Evolutionary conservation across 306 rosid species (phyloP).

Genomic region (Albizia julibrissin): DNA sequence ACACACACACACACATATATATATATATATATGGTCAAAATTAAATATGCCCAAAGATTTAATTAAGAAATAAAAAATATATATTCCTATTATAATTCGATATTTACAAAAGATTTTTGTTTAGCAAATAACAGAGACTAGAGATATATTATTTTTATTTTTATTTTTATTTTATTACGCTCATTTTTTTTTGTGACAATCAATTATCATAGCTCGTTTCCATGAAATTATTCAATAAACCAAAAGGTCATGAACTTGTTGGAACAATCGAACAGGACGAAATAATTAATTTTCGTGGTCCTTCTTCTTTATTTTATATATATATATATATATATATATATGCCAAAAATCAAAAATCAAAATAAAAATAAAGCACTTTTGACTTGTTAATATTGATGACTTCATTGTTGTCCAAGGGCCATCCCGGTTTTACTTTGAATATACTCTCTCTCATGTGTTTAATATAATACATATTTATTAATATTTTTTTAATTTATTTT

Average conservation of each 20-base stretch:
- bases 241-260: background rate
- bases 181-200: background rate
- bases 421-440: background rate
- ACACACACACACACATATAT: too few species aligned
- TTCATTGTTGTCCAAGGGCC: background rate
- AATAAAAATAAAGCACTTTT: background rate
- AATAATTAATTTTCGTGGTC: slow-evolving; percentile 9
- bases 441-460: too few species aligned
- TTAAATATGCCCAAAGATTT: background rate
- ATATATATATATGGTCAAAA: background rate
- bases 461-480: too few species aligned
- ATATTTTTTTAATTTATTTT: too few species aligned
- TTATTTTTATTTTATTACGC: too few species aligned
- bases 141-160: too few species aligned
- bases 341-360: background rate
- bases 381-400: background rate
- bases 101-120: too few species aligned
- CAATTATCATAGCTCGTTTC: background rate
- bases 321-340: background rate
- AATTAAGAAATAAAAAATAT: background rate
- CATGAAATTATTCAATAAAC: background rate
- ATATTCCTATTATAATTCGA: background rate
- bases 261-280: background rate
- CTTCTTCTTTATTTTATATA: background rate
- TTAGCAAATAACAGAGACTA: too few species aligned